Conservation (phyloP, 768 basidiomycete species). For the Asterophora parasitica region DNA sequence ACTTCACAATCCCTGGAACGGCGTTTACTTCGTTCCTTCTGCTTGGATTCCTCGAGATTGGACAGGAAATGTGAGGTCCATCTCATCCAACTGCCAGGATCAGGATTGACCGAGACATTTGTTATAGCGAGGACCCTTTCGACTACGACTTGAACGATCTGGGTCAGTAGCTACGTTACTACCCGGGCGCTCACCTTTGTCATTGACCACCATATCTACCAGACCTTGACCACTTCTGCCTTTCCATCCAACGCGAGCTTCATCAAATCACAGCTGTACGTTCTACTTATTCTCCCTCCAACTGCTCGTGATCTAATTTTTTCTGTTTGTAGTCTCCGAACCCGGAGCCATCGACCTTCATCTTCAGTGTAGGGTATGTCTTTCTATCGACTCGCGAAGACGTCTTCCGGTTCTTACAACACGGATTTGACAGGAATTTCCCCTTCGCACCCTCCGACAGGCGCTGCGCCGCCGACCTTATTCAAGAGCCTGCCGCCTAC, state of each 20-base stretch:
- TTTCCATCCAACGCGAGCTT: constrained; percentile 61
- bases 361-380: constrained; percentile 39
- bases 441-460: constrained; percentile 66
- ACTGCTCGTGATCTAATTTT: not conserved
- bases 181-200: too few species aligned
- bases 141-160: constrained; percentile 66
- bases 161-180: constrained; percentile 28
- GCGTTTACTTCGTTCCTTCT: constrained; percentile 61
- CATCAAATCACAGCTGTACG: constrained; percentile 66
- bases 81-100: not conserved
- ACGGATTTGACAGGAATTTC: constrained; percentile 39
- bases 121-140: constrained; percentile 57
- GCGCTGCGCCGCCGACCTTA: constrained; percentile 51
- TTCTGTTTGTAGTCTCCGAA: constrained; percentile 41
- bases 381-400: too few species aligned
- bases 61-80: constrained; percentile 52
- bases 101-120: constrained; percentile 1
- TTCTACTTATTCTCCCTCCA: not conserved
- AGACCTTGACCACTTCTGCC: constrained; percentile 68
- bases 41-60: constrained; percentile 64
- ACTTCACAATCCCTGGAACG: constrained; percentile 54
- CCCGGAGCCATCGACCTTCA: constrained; percentile 45
- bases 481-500: constrained; percentile 15
- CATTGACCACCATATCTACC: not conserved
- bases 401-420: not conserved